Conservation (phyloP, 257 asterid species). For the Forsythia viridissima region DNA sequence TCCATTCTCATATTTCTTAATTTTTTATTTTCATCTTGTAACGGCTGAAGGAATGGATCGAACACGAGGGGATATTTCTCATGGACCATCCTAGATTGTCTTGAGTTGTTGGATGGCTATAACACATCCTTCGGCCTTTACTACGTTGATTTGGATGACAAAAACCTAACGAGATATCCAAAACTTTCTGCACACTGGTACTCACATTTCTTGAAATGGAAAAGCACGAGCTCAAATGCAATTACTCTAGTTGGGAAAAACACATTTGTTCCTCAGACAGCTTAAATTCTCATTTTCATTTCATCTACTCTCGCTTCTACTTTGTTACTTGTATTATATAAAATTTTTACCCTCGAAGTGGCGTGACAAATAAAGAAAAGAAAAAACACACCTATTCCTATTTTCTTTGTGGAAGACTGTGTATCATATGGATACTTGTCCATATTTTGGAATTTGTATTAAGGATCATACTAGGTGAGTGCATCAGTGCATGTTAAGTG, state of each 20-base stretch:
- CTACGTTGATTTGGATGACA: constrained; percentile 62
- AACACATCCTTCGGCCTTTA: constrained; percentile 37
- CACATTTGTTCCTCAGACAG: neutral
- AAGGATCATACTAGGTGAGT: neutral
- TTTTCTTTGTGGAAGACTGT: neutral
- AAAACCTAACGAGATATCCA: constrained; percentile 38
- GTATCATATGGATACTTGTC: neutral
- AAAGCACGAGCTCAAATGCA: constrained; percentile 11
- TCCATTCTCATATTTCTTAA: neutral
- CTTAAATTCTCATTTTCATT: neutral
- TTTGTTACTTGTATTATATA: neutral
- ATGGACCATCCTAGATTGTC: constrained; percentile 64
- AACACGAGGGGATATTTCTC: constrained; percentile 52
- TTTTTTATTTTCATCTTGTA: neutral
- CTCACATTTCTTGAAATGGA: constrained; percentile 47
- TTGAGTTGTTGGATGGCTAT: constrained; percentile 51
- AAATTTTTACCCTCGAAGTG: neutral
- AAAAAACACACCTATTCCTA: neutral
- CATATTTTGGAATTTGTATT: neutral
- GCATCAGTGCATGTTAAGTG: neutral
- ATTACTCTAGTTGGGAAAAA: neutral
- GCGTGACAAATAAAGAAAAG: neutral
- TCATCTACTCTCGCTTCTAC: neutral
- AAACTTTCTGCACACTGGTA: constrained; percentile 56
- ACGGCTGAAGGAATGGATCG: constrained; percentile 50